These are phyloP conservation scores for Zasmidium cellare DNA, from an alignment of 2,329 filamentous ascomycete species.

Conservation along the genomic window DNA sequence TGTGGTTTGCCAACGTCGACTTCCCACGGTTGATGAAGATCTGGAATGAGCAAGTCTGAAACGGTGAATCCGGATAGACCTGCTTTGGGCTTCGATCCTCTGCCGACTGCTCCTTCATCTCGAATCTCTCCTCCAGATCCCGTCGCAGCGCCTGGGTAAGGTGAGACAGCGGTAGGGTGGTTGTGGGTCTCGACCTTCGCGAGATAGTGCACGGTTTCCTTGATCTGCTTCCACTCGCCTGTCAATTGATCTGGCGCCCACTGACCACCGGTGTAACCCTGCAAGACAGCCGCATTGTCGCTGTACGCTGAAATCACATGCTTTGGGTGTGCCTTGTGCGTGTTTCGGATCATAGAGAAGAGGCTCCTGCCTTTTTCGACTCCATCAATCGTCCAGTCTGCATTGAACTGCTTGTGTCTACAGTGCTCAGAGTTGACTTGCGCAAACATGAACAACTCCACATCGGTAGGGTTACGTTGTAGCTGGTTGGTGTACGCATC, in stretches of 20 bases:
- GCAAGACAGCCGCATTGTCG: conserved; percentile 92
- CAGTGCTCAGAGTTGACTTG: conserved; percentile 99
- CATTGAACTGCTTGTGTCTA: conserved; percentile 90
- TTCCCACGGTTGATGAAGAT: conserved; percentile 82
- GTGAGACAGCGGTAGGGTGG: conserved; percentile 93
- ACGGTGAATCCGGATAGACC: conserved; percentile 93
- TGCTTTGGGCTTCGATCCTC: conserved; percentile 89
- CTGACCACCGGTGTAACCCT: conserved; percentile 69
- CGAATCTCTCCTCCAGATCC: conserved; percentile 94
- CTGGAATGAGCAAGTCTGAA: conserved; percentile 88
- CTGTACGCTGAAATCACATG: conserved; percentile 95
- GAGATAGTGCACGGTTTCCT: conserved; percentile 83
- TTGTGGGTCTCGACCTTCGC: conserved; percentile 98
- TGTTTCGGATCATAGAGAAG: conserved; percentile 96
- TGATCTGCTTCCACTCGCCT: conserved; percentile 82
- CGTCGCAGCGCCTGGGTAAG: conserved; percentile 89
- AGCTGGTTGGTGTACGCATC: conserved; percentile 70
- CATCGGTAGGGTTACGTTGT: conserved; percentile 73
- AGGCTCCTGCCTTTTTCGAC: conserved; percentile 75
- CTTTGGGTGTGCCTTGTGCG: conserved; percentile 73
- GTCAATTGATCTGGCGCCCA: conserved; percentile 89
- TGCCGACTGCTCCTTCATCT: conserved; percentile 90
- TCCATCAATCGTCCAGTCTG: conserved; percentile 92
- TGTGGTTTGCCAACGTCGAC: conserved; percentile 82
- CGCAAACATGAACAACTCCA: conserved; percentile 98